Percentiles rank a stretch among this genome's conserved stretches.
These are phyloP conservation scores for Logfia minima DNA, from an alignment of 129 eudicot species.

Conservation along the genomic window DNA sequence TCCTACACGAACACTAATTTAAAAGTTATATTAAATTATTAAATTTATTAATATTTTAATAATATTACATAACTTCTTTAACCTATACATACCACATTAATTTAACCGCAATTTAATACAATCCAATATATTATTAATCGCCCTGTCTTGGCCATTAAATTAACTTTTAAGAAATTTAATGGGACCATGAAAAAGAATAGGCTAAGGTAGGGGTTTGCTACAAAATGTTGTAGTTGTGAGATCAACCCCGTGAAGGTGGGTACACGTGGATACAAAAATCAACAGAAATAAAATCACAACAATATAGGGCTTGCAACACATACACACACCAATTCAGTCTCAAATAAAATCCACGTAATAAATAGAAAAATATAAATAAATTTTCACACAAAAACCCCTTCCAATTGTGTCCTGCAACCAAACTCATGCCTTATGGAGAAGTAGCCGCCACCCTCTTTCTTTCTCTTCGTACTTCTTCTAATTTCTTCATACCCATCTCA, in stretches of 20 bases:
- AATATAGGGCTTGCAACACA: conserved; percentile 23
- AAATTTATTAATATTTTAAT: no score
- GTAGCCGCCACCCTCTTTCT: conserved; percentile 47
- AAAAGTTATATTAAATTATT: no score
- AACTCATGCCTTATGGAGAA: conserved; percentile 27
- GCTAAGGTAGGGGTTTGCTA: neutral
- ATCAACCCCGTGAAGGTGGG: conserved; percentile 38
- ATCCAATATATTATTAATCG: no score
- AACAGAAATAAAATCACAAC: conserved; percentile 23
- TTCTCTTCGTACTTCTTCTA: neutral
- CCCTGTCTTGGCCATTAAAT: no score
- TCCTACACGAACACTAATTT: no score
- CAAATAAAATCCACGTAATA: conserved; percentile 4
- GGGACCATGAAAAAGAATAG: neutral
- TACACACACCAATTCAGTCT: neutral
- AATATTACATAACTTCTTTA: no score
- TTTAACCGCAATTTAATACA: no score
- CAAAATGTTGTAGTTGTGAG: conserved; percentile 8
- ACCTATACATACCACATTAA: no score
- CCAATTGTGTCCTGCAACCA: conserved; percentile 37
- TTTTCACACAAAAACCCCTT: conserved; percentile 27
- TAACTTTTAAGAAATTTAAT: no score
- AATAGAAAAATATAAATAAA: conserved; percentile 15
- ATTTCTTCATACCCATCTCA: conserved; percentile 21
- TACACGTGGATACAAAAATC: conserved; percentile 44